Percentiles rank a stretch among this genome's conserved stretches.
phyloP scores from a whole-genome alignment of 2,329 filamentous ascomycete species.

The Fusarium dimerum region DNA sequence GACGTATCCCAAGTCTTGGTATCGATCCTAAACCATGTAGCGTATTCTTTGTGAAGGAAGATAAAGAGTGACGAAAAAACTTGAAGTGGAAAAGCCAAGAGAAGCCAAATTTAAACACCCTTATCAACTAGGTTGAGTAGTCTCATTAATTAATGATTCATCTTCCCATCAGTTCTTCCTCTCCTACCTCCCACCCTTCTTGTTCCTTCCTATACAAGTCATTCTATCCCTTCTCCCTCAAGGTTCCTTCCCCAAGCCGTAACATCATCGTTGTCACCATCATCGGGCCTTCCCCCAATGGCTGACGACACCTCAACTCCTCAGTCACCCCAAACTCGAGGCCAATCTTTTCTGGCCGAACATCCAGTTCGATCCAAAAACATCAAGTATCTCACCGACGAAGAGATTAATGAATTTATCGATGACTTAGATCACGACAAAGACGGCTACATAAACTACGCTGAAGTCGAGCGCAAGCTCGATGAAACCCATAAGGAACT shows the following conservation, averaged over 20 bases:
- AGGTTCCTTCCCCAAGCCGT: neutral
- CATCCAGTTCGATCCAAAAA: conserved; percentile 30
- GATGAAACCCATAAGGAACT: conserved; percentile 54
- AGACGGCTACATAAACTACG: conserved; percentile 53
- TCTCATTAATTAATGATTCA: too few species aligned
- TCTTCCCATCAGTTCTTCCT: too few species aligned
- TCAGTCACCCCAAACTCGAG: neutral
- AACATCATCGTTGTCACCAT: neutral
- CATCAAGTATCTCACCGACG: conserved; percentile 41
- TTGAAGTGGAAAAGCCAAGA: neutral
- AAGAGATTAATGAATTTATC: conserved; percentile 54
- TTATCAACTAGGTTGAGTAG: too few species aligned
- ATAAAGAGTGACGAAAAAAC: neutral
- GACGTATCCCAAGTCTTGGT: neutral
- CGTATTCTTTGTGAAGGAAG: neutral
- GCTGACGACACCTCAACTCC: neutral
- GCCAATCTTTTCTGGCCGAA: conserved; percentile 17
- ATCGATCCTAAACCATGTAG: neutral
- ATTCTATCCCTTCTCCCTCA: neutral
- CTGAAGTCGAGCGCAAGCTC: conserved; percentile 53
- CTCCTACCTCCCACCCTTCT: neutral
- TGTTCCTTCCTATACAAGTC: neutral
- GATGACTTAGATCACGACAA: conserved; percentile 53
- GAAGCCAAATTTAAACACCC: neutral
- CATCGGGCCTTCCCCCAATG: neutral